Evolutionary conservation across 257 asterid genomes (phyloP).

Genomic region (Solanum sitiens): DNA sequence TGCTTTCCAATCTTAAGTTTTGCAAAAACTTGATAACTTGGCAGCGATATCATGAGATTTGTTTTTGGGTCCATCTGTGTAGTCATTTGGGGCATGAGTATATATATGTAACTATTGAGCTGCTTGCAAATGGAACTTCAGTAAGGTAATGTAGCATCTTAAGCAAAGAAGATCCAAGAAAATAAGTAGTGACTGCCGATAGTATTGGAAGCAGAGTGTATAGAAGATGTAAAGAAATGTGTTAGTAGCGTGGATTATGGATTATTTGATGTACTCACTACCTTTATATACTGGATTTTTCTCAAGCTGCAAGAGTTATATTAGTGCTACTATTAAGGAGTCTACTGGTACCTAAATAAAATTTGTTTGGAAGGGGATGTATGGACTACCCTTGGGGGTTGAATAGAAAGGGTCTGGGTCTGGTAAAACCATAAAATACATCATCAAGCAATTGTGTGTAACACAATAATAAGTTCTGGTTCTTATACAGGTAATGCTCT

Average conservation of each 20-base stretch:
- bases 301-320: background rate
- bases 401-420: background rate
- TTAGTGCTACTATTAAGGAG: background rate
- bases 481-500: slow-evolving; percentile 48
- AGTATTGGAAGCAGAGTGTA: background rate
- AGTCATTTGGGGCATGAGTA: background rate
- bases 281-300: background rate
- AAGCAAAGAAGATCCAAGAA: background rate
- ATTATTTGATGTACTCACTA: background rate
- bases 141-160: background rate
- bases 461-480: background rate
- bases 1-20: background rate
- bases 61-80: background rate
- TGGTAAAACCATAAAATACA: background rate
- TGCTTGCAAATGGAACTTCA: background rate
- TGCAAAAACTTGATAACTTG: background rate
- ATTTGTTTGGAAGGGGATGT: background rate
- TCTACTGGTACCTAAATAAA: background rate
- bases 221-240: background rate
- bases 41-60: background rate
- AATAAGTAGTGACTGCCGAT: background rate
- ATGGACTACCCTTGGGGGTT: background rate
- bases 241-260: background rate
- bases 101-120: background rate
- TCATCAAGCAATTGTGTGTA: background rate